Base-by-base conservation (phyloP, 768 basidiomycete species). In the Termitomyces sp. region DNA sequence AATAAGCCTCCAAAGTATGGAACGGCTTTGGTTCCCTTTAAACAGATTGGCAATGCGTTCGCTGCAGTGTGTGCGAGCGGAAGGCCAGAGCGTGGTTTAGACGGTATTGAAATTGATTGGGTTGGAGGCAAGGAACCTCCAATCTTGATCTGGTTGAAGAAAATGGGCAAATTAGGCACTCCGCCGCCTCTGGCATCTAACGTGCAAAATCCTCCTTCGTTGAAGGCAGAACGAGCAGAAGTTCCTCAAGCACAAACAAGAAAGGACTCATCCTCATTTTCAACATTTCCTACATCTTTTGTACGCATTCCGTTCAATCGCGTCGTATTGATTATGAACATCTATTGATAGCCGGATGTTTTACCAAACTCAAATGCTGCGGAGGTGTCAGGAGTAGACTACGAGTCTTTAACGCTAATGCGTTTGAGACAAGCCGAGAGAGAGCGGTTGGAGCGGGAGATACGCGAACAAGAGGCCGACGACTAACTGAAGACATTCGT, bases 341-440 rank as follows among this genome's bases (percentile, higher is more conserved):
- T 69, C 11, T 48, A 22, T 46, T 54, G 39, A 22, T 41, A 72
- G 69, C 65, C 72, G 16, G 66, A 72, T 51, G 51, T 75, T 59
- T 65, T 73, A 41, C 59, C 72, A 65, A 54, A 60, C 46, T 58
- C 71, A 12, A 55, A 66, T 54, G 42, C 61, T 59, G 27, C 66
- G 59, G 61, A 62, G 20, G 62, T 71, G 22, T 66, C 76, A 12
- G 81, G 81, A 2, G 63, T 93, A 50, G 89, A 93, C 68, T 94
- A 87, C 57, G 92, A 93, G 71, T 83, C 87, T 3, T 67, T 93
- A 59, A 93, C 90, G 0, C 76, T 94, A 37, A 81, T 93, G 79
- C 82, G 91, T 5, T 75, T 95, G 68, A 78, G 91, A 37, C 89
- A 93, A 66, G 90, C 91, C 0, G 92, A 93, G 69, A 78, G 88